These are phyloP conservation scores for Lentinula sp. DNA, from an alignment of 768 basidiomycete genomes.

Conservation along the genomic window DNA sequence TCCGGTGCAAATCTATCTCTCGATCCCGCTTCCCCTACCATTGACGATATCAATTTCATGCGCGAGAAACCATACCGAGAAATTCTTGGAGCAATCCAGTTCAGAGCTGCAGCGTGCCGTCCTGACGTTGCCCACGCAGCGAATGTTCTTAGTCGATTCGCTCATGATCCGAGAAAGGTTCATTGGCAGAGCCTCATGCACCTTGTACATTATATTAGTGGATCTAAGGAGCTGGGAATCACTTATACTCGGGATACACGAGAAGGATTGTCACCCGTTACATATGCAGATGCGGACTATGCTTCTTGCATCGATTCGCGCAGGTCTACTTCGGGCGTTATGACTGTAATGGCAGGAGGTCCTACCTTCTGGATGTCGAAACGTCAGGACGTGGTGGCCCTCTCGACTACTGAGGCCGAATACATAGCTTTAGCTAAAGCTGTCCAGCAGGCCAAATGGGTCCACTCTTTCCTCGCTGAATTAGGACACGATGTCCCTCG, in stretches of 20 bases:
- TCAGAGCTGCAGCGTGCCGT: neutral
- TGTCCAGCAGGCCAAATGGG: neutral
- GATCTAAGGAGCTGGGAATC: neutral
- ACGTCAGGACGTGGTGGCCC: neutral
- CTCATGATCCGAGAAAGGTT: neutral
- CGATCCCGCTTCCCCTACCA: neutral
- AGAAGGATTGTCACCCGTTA: no score
- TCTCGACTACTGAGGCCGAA: neutral
- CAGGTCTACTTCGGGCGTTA: neutral
- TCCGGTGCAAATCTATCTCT: neutral
- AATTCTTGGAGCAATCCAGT: conserved; percentile 4
- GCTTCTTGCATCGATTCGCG: neutral
- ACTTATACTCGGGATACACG: neutral
- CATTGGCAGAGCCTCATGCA: conserved; percentile 2
- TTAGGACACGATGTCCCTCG: neutral
- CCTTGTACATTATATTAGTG: neutral
- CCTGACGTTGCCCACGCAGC: neutral
- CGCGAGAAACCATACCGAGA: conserved; percentile 5
- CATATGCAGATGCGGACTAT: no score
- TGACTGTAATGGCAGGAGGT: neutral
- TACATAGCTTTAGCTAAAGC: neutral
- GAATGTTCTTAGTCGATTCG: neutral
- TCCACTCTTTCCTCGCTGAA: neutral
- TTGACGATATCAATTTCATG: conserved; percentile 7
- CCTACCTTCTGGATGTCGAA: neutral